Percentiles rank a stretch among this genome's conserved stretches.
Evolutionary conservation across 495 filamentous ascomycete species (phyloP).

Genomic region (Xanthoparmelia taractica): DNA sequence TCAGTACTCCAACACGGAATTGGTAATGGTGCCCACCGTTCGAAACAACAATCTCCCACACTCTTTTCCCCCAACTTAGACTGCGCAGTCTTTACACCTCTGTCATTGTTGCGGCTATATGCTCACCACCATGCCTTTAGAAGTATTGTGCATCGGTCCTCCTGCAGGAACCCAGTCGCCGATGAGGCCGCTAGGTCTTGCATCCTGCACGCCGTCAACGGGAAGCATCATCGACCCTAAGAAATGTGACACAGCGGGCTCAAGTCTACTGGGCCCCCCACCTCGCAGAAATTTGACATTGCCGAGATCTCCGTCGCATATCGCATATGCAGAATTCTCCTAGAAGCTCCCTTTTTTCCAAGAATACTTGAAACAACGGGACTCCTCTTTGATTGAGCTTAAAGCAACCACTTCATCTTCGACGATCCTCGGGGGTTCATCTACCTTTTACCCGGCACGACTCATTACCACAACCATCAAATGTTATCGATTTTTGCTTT

Average conservation of each 20-base stretch:
- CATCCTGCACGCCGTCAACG: slow-evolving; percentile 4
- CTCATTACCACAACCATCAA: slow-evolving; percentile 3
- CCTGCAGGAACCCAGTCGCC: slow-evolving; percentile 12
- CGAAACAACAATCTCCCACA: background rate
- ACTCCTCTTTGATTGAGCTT: slow-evolving; percentile 11
- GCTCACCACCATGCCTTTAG: background rate
- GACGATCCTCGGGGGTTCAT: slow-evolving; percentile 4
- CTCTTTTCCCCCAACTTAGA: no score
- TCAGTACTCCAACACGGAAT: background rate
- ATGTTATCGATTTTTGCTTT: background rate
- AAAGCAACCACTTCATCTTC: slow-evolving; percentile 14
- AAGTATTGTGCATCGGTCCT: slow-evolving; percentile 4
- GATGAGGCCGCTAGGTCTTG: slow-evolving; percentile 9
- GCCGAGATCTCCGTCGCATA: slow-evolving; percentile 21
- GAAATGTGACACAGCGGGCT: background rate
- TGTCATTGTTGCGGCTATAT: slow-evolving; percentile 16
- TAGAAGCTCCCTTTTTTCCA: slow-evolving; percentile 4
- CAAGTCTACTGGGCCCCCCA: slow-evolving; percentile 11
- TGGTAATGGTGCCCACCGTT: background rate
- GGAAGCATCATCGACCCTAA: slow-evolving; percentile 7
- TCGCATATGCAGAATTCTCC: slow-evolving; percentile 24
- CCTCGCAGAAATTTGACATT: slow-evolving; percentile 8
- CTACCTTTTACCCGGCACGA: background rate
- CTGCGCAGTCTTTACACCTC: no score
- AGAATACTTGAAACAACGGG: slow-evolving; percentile 21